Conservation (phyloP, 305 asterid species). For the Stenogyne calaminthoides region DNA sequence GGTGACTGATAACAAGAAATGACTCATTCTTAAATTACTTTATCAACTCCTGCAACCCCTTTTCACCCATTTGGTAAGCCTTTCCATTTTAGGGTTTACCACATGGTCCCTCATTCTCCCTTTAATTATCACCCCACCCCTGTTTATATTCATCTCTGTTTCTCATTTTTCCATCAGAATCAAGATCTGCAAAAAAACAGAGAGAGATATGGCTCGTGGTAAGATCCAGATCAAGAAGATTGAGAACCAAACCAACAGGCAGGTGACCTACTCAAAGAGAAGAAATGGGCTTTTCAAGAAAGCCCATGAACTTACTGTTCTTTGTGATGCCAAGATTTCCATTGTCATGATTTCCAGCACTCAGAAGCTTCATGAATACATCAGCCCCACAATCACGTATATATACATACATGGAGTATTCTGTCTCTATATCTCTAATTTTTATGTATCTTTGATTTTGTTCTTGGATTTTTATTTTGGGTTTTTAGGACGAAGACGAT, state of each 20-base stretch:
- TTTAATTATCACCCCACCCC: constrained; percentile 18
- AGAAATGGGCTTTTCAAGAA: constrained; percentile 94
- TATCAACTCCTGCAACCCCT: constrained; percentile 46
- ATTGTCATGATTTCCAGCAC: constrained; percentile 82
- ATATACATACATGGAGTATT: too few species aligned
- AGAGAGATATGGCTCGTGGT: constrained; percentile 75
- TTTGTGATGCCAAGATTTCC: constrained; percentile 89
- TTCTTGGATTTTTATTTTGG: background rate
- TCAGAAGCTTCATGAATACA: constrained; percentile 88
- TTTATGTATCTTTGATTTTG: background rate
- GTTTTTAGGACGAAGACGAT: constrained; percentile 85
- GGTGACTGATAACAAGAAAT: constrained; percentile 51
- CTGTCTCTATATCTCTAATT: background rate
- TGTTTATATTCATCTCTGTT: background rate
- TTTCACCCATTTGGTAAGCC: constrained; percentile 47
- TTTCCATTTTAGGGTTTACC: constrained; percentile 41
- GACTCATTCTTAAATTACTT: constrained; percentile 57
- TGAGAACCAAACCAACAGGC: constrained; percentile 92
- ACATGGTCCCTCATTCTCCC: constrained; percentile 26
- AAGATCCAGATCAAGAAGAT: constrained; percentile 96
- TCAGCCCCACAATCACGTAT: constrained; percentile 65
- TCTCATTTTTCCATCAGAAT: constrained; percentile 20
- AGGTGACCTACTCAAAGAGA: constrained; percentile 92
- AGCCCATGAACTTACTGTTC: constrained; percentile 88
- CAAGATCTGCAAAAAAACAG: constrained; percentile 22